Percentiles rank a stretch among this genome's conserved stretches.
phyloP scores from a whole-genome alignment of 805 yeast genomes.

The Saturnispora mendoncae region DNA sequence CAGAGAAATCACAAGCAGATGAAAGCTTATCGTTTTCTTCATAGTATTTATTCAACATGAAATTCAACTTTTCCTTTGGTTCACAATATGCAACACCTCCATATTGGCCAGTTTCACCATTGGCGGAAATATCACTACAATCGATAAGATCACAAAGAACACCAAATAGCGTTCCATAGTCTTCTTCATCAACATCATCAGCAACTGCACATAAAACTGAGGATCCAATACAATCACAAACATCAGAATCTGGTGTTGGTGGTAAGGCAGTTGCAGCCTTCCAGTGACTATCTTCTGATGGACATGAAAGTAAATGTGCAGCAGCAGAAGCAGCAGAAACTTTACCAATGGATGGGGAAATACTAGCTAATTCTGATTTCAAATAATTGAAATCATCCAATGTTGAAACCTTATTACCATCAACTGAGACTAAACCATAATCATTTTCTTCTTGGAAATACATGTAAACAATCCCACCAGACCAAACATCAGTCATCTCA shows the following conservation, averaged over 20 bases:
- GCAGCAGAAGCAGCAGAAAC: constrained; percentile 30
- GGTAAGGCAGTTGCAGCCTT: constrained; percentile 59
- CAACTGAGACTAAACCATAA: constrained; percentile 66
- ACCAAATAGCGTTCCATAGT: constrained; percentile 54
- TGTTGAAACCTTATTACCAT: constrained; percentile 42
- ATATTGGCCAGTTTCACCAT: constrained; percentile 58
- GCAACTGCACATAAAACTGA: constrained; percentile 54
- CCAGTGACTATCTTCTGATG: constrained; percentile 50
- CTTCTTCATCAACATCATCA: constrained; percentile 38
- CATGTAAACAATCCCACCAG: constrained; percentile 92
- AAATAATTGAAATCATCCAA: constrained; percentile 51
- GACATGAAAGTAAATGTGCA: constrained; percentile 36
- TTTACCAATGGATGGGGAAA: constrained; percentile 42
- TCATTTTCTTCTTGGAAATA: constrained; percentile 77
- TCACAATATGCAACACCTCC: constrained; percentile 72
- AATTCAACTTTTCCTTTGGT: constrained; percentile 60
- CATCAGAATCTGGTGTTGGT: constrained; percentile 62
- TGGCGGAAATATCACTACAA: constrained; percentile 52
- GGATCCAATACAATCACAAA: constrained; percentile 53
- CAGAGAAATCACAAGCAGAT: constrained; percentile 63
- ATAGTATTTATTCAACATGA: constrained; percentile 57
- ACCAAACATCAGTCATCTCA: constrained; percentile 84
- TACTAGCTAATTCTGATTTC: constrained; percentile 42
- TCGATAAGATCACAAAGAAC: constrained; percentile 47
- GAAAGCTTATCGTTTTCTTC: constrained; percentile 33